Evolutionary conservation across 2,329 filamentous ascomycete species (phyloP).

Genomic region (Alternaria brassicicola): DNA sequence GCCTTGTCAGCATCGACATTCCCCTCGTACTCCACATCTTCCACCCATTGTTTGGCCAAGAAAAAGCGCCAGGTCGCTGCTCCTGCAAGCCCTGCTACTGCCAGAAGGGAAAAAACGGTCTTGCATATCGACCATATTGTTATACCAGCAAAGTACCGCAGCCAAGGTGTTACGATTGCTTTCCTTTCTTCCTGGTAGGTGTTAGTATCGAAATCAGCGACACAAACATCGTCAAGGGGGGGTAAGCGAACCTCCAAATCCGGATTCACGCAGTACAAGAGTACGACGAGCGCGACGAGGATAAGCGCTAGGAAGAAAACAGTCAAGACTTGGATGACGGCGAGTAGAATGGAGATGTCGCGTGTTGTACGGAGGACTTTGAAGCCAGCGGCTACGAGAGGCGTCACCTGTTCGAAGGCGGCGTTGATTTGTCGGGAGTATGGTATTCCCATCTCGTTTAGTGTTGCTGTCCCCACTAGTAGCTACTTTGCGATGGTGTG

Average conservation of each 20-base stretch:
- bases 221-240: background rate
- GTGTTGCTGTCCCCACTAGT: background rate
- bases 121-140: constrained; percentile 27
- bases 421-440: constrained; percentile 60
- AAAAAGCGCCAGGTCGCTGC: constrained; percentile 27
- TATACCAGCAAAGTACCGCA: constrained; percentile 43
- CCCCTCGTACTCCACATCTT: constrained; percentile 38
- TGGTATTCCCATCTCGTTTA: constrained; percentile 55
- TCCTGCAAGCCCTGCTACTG: constrained; percentile 7
- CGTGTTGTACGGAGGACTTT: constrained; percentile 57
- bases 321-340: constrained; percentile 56
- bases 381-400: constrained; percentile 57
- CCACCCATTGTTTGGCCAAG: constrained; percentile 29
- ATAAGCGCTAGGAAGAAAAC: constrained; percentile 52
- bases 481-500: background rate
- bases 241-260: constrained; percentile 49
- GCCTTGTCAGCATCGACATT: constrained; percentile 40
- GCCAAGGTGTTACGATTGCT: constrained; percentile 52
- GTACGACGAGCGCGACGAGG: constrained; percentile 46
- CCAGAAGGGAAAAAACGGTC: background rate
- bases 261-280: constrained; percentile 57
- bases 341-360: constrained; percentile 57
- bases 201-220: background rate
- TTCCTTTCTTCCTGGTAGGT: constrained; percentile 43
- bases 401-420: constrained; percentile 60